Evolutionary conservation across 352 stramenopile genomes (phyloP), one percentile per base, ranked within the genome.

Genomic region (Pythium monospermum): DNA sequence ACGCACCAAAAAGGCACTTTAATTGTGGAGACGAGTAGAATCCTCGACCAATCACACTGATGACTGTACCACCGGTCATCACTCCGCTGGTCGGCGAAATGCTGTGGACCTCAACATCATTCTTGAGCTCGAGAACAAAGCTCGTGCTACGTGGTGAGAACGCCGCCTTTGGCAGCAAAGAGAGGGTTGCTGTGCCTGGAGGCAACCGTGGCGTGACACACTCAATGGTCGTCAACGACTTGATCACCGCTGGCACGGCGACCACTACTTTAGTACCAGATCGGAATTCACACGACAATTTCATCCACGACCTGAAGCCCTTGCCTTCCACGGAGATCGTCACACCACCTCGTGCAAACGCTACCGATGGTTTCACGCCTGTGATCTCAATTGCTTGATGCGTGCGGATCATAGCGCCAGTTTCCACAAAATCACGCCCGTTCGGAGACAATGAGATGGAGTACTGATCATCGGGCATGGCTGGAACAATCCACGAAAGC

Each of bases 1-100:
- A 31, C 30, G 22, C 32, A 19, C 66, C 66, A 53, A 74, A 71
- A 12, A 51, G 53, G 39, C 66, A 74, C 22, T 44, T 31, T n/a
- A 68, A 39, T 8, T 11, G 11, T 3, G 19, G 2, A 3, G 15
- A 26, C 12, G 39, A 37, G 13, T 12, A 21, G 27, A 74, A 71
- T 4, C 49, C 57, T 40, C 52, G 48, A 0, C 57, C 57, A 36
- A 27, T 1, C 15, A 74, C 42, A 16, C 22, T 48, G 1, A 71
- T 38, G 4, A 44, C 3, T 2, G 61, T 62, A 5, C 53, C 52
- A n/a, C 58, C 66, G 3, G 3, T 23, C 0, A 27, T 11, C 7
- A 39, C 23, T n/a, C 52, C 60, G 21, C 19, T 23, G 2, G 32
- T 41, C 10, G 64, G 64, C 16, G 22, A 30, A 12, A 71, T 49